Conservation (phyloP, 139 green algal species). For the Protoeuglena noctilucae region DNA sequence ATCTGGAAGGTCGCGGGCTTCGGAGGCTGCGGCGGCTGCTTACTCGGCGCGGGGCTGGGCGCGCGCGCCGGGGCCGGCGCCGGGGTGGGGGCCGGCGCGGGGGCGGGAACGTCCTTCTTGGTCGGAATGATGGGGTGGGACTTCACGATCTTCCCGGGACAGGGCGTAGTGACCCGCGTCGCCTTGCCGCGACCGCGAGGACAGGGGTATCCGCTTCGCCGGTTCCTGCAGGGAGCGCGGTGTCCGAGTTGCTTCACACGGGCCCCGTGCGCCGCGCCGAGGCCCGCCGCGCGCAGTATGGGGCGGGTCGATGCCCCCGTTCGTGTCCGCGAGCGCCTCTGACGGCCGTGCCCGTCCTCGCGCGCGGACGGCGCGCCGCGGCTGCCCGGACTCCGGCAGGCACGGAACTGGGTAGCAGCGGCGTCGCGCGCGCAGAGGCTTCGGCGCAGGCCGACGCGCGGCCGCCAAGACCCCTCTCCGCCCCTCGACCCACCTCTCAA, state of each 20-base stretch:
- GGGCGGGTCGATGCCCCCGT: background rate
- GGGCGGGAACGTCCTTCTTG: too few species aligned
- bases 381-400: background rate
- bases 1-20: too few species aligned
- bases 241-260: too few species aligned
- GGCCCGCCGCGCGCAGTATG: too few species aligned
- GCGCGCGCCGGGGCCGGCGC: too few species aligned
- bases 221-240: conserved; percentile 33
- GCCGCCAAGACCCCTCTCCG: too few species aligned
- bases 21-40: too few species aligned
- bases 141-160: conserved; percentile 69
- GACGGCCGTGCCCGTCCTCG: background rate
- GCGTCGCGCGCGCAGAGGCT: too few species aligned
- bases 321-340: background rate
- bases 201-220: conserved; percentile 82
- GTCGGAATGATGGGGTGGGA: conserved; percentile 54
- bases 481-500: conserved; percentile 26
- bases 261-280: too few species aligned
- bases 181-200: conserved; percentile 62
- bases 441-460: too few species aligned
- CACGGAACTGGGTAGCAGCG: background rate
- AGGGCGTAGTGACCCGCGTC: conserved; percentile 32
- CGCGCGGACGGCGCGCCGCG: background rate
- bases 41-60: too few species aligned
- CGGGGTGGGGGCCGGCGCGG: too few species aligned